These are phyloP conservation scores for Sherardia arvensis DNA, from an alignment of 257 asterid genomes.

Conservation along the genomic window DNA sequence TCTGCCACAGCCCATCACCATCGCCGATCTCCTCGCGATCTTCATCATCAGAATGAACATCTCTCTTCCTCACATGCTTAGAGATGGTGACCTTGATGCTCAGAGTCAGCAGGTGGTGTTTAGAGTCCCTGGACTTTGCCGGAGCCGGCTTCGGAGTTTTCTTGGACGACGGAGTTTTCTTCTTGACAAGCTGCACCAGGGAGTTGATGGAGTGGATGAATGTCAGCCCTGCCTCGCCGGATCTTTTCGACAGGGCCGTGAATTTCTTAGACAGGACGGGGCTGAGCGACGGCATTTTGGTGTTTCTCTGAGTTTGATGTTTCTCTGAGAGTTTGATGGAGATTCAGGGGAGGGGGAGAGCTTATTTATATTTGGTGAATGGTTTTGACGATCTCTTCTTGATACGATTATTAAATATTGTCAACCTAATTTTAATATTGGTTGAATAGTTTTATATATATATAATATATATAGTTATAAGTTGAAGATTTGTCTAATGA, in stretches of 20 bases:
- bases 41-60: neutral
- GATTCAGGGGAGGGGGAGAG: neutral
- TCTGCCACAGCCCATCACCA: neutral
- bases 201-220: neutral
- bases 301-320: no score
- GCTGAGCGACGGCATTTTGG: neutral
- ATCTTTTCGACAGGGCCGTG: neutral
- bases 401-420: no score
- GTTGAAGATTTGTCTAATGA: no score
- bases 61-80: neutral
- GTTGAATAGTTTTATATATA: no score
- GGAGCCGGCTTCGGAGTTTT: neutral
- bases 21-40: neutral
- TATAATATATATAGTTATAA: no score
- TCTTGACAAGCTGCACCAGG: neutral
- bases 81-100: neutral
- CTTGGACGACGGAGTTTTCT: neutral
- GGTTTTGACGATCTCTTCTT: no score
- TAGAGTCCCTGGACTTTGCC: neutral
- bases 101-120: neutral
- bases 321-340: neutral
- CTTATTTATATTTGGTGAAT: no score
- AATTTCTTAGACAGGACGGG: neutral
- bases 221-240: neutral
- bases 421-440: no score